Evolutionary conservation across 257 asterid species (phyloP), one percentile per base, ranked within the genome.

Genomic region (Nyctanthes arbortristis): DNA sequence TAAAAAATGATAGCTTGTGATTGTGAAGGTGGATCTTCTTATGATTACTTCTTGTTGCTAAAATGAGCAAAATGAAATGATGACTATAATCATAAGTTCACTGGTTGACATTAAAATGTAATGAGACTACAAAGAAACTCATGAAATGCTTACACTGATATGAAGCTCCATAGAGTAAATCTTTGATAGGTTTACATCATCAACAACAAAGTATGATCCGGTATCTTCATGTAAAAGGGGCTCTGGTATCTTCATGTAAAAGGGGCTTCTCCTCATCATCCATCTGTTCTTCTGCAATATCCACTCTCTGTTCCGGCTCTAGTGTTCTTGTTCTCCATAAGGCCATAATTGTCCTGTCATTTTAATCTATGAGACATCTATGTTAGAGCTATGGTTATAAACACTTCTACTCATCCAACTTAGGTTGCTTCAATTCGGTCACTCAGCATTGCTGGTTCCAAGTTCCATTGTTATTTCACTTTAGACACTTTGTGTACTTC

Each of bases 301-400:
- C 71, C 16, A 81, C 90, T 77, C 78, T 82, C 80, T 90, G 89
- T 70, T 82, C 92, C 0, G 75, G 86, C 39, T 80, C 88, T 20
- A 81, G 61, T 22, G 81, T 79, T 78, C 96, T 84, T 67, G 96
- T 83, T 79, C 89, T 85, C 98, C 97, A 93, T 78, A 93, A 77
- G 9, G 96, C 96, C 85, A 67, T 82, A 43, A 87, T 78, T 14
- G 96, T 93, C 92, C 98, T 93, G 81, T 33, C 71, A 79, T 25
- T 36, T 69, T 61, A 66, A 61, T 55, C 34, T 12, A 78, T 5
- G 31, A 20, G 69, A 66, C 61, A 30, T 31, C 72, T n/a, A 40
- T 18, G 33, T 56, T 20, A 16, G 7, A 16, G n/a, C 16, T 18
- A 66, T 6, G n/a, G n/a, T n/a, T n/a, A n/a, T n/a, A n/a, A n/a